Conservation (phyloP, 2,329 filamentous ascomycete species). For the Aotearoamyces nothofagi region DNA sequence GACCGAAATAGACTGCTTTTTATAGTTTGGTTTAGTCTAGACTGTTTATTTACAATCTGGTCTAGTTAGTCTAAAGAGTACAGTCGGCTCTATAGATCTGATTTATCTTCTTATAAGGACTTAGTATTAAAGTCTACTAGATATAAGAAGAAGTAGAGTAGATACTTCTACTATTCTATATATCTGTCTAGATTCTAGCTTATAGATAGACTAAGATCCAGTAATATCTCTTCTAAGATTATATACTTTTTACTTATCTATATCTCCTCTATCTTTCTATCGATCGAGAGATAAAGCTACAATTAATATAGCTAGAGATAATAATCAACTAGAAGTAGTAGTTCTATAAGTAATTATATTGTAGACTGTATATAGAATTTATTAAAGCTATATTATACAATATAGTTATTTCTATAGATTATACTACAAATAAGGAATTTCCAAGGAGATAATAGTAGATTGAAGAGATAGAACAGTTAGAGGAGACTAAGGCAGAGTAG, state of each 20-base stretch:
- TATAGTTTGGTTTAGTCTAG: no score
- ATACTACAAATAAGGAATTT: background rate
- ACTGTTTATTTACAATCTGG: no score
- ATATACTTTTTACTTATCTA: background rate
- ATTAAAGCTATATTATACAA: conserved; percentile 1
- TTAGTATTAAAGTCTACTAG: background rate
- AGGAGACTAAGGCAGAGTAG: conserved; percentile 1
- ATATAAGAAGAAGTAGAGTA: background rate
- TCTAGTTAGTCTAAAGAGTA: no score
- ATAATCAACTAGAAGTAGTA: background rate
- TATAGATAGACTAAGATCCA: background rate
- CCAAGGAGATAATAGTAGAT: conserved; percentile 1
- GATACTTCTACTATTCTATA: background rate
- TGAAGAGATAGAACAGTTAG: conserved; percentile 1
- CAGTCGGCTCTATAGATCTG: background rate
- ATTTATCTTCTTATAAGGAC: background rate
- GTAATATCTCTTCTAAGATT: conserved; percentile 1
- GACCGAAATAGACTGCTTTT: no score
- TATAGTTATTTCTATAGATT: conserved; percentile 1
- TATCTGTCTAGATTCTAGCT: conserved; percentile 1
- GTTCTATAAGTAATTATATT: background rate
- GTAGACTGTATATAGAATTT: background rate
- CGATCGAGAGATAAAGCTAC: conserved; percentile 1
- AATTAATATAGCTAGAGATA: conserved; percentile 1
- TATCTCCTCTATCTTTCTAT: background rate